Evolutionary conservation across 1,284 basidiomycete genomes (phyloP).

Genomic region (Phellopilus nigrolimitatus): DNA sequence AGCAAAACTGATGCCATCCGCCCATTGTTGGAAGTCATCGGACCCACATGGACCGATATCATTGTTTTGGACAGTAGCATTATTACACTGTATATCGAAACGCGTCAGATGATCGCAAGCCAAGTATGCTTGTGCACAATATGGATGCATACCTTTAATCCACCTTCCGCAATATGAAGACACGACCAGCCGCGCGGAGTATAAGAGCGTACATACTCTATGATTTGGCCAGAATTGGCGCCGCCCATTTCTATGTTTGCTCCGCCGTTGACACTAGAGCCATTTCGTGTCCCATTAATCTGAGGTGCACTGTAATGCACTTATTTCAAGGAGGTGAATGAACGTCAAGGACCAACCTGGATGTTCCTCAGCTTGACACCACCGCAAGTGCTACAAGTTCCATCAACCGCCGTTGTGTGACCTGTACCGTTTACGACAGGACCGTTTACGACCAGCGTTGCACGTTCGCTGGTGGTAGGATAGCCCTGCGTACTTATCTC

Average conservation of each 20-base stretch:
- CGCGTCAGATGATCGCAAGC: background rate
- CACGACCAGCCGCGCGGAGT: slow-evolving; percentile 75
- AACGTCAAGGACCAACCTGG: slow-evolving; percentile 41
- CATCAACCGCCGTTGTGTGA: slow-evolving; percentile 69
- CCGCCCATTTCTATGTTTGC: slow-evolving; percentile 79
- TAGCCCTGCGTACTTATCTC: slow-evolving; percentile 78
- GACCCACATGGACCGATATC: slow-evolving; percentile 75
- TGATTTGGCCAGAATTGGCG: slow-evolving; percentile 56
- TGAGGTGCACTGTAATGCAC: slow-evolving; percentile 26
- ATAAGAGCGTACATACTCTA: slow-evolving; percentile 67
- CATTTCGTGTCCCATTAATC: slow-evolving; percentile 63
- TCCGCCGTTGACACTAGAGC: slow-evolving; percentile 52
- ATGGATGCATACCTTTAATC: slow-evolving; percentile 32
- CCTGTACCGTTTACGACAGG: slow-evolving; percentile 47
- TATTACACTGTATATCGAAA: slow-evolving; percentile 42
- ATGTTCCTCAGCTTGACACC: slow-evolving; percentile 64
- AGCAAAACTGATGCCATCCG: slow-evolving; percentile 79
- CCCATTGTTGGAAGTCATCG: slow-evolving; percentile 68
- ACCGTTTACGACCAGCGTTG: slow-evolving; percentile 55
- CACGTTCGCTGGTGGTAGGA: slow-evolving; percentile 52
- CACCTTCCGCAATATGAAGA: slow-evolving; percentile 64
- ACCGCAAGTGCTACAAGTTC: slow-evolving; percentile 51
- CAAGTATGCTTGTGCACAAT: background rate
- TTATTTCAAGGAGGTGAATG: background rate
- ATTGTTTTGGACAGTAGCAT: slow-evolving; percentile 64